phyloP scores from a whole-genome alignment of 768 basidiomycete genomes.

The Terana coerulea region DNA sequence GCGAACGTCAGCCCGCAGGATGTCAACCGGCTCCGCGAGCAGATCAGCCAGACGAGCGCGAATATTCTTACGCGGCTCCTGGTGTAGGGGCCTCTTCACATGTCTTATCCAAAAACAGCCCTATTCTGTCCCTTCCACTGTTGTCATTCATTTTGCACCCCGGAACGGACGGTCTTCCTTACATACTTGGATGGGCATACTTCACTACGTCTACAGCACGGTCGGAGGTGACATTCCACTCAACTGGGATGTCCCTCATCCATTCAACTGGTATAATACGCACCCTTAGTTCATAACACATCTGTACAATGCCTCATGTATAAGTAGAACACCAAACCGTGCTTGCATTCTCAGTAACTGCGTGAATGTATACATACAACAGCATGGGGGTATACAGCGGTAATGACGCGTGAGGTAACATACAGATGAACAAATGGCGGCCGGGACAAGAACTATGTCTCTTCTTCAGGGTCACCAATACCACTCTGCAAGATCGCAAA shows the following conservation, averaged over 20 bases:
- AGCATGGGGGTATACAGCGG: constrained; percentile 3
- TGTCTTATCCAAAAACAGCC: not conserved
- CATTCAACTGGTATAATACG: constrained; percentile 13
- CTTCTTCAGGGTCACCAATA: constrained; percentile 93
- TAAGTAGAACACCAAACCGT: not conserved
- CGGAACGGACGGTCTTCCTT: constrained; percentile 33
- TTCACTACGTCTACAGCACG: constrained; percentile 35
- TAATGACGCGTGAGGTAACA: not conserved
- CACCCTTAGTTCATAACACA: constrained; percentile 2
- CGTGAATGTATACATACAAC: not conserved
- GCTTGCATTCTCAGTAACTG: not conserved
- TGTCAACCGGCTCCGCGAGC: constrained; percentile 70
- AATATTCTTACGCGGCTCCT: constrained; percentile 91
- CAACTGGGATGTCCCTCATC: constrained; percentile 17
- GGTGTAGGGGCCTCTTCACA: constrained; percentile 32
- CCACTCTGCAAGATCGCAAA: constrained; percentile 92
- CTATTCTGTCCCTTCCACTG: not conserved
- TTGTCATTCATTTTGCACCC: constrained; percentile 19
- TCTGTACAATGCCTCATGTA: constrained; percentile 8
- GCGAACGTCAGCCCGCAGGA: constrained; percentile 82
- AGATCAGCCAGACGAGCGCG: constrained; percentile 73
- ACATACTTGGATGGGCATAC: constrained; percentile 18
- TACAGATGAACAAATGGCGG: too few relatives aligned
- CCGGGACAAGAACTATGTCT: constrained; percentile 42
- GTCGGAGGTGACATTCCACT: constrained; percentile 17